phyloP scores from a whole-genome alignment of 805 yeast species.

The Candida nemodendra region DNA sequence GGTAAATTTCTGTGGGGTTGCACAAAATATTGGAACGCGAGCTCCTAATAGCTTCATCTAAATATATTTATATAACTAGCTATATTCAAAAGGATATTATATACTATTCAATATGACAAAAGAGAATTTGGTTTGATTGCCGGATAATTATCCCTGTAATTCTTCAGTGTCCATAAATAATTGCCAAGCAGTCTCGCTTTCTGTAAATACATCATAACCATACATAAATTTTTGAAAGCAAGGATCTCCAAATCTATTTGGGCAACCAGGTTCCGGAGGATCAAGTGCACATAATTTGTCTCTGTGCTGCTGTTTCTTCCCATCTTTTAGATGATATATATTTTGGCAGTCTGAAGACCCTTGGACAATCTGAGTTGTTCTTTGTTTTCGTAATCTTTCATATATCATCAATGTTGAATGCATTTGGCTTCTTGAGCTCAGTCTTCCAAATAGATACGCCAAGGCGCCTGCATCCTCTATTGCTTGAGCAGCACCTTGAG shows the following conservation, averaged over 20 bases:
- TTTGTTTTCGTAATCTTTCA: slow-evolving; percentile 13
- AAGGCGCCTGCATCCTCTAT: slow-evolving; percentile 18
- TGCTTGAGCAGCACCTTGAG: slow-evolving; percentile 22
- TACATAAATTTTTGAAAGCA: slow-evolving; percentile 16
- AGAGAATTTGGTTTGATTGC: too few relatives aligned
- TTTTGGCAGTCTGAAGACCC: slow-evolving; percentile 16
- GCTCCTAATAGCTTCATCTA: too few relatives aligned
- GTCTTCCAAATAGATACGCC: slow-evolving; percentile 15
- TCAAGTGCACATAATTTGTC: slow-evolving; percentile 12
- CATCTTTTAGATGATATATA: slow-evolving; percentile 17
- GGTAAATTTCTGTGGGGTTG: too few relatives aligned
- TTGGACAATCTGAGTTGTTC: slow-evolving; percentile 15
- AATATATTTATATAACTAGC: too few relatives aligned
- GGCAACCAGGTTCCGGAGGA: slow-evolving; percentile 16
- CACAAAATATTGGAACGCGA: too few relatives aligned
- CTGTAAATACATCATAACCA: slow-evolving; percentile 16
- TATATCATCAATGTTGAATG: slow-evolving; percentile 8
- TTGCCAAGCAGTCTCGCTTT: slow-evolving; percentile 12
- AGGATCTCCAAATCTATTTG: slow-evolving; percentile 19
- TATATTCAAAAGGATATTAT: too few relatives aligned
- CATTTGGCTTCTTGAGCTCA: slow-evolving; percentile 10
- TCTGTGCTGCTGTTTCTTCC: slow-evolving; percentile 10
- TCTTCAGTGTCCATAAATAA: too few relatives aligned
- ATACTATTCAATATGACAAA: too few relatives aligned
- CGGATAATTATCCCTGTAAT: too few relatives aligned